Percentiles rank a stretch among this genome's conserved stretches.
These are phyloP conservation scores for Barnettozyma wickerhamii DNA, from an alignment of 805 yeast genomes.

Conservation along the genomic window DNA sequence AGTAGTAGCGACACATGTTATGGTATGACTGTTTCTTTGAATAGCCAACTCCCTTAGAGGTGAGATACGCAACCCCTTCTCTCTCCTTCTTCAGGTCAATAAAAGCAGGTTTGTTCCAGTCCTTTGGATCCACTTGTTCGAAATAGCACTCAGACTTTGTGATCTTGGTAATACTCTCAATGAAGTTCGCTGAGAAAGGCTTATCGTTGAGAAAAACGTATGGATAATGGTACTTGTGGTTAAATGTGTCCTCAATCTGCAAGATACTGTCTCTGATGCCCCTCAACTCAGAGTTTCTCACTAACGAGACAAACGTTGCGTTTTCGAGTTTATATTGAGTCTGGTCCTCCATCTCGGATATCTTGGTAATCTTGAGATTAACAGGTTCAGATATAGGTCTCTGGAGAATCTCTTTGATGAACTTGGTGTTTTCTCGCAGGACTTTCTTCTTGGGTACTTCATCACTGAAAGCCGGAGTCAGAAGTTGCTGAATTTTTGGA, in stretches of 20 bases:
- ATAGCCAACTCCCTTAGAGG: constrained; percentile 47
- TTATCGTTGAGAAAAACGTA: constrained; percentile 76
- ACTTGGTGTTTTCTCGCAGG: constrained; percentile 11
- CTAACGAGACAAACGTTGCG: constrained; percentile 72
- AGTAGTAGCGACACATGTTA: constrained; percentile 81
- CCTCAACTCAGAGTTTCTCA: constrained; percentile 58
- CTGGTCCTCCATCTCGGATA: constrained; percentile 11
- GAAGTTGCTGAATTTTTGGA: constrained; percentile 8
- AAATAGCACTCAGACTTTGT: constrained; percentile 43
- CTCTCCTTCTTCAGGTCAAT: constrained; percentile 45
- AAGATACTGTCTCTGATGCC: constrained; percentile 48
- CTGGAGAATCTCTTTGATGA: constrained; percentile 5
- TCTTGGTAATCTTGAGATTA: constrained; percentile 14
- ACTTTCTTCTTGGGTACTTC: constrained; percentile 12
- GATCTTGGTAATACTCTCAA: constrained; percentile 33
- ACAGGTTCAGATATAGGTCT: constrained; percentile 27
- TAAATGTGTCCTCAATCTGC: constrained; percentile 62
- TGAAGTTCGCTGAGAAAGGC: constrained; percentile 59
- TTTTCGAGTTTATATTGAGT: constrained; percentile 39
- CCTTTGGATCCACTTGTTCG: constrained; percentile 37
- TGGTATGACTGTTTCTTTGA: constrained; percentile 64
- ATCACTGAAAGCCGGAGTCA: constrained; percentile 21
- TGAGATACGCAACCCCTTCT: constrained; percentile 37
- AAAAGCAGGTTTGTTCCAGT: constrained; percentile 58
- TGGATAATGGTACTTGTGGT: constrained; percentile 69